Evolutionary conservation across 352 stramenopile genomes (phyloP).

Genomic region (Saprolegnia diclina): DNA sequence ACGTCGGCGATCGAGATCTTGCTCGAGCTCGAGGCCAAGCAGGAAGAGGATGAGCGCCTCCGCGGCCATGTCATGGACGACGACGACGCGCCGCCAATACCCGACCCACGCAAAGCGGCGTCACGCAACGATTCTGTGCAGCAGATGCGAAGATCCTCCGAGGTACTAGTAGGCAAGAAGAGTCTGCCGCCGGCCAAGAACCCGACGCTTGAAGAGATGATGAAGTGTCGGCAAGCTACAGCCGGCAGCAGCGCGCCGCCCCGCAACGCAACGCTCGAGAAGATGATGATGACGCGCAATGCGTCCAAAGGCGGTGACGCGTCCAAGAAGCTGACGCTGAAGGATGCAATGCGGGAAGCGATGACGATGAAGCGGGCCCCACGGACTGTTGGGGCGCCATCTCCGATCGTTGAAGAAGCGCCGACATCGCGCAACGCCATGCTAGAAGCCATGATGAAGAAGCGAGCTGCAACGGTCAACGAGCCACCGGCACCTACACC

Average conservation of each 20-base stretch:
- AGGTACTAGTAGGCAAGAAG: constrained; percentile 9
- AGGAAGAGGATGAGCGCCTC: constrained; percentile 19
- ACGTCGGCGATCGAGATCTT: constrained; percentile 27
- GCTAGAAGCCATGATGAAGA: constrained; percentile 7
- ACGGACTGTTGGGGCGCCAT: neutral
- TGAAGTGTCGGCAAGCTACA: neutral
- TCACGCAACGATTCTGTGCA: neutral
- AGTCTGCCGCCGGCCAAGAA: neutral
- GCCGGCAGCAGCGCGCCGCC: neutral
- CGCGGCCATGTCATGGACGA: neutral
- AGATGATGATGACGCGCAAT: constrained; percentile 9
- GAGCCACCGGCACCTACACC: neutral
- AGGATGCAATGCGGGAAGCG: constrained; percentile 19
- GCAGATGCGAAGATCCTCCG: neutral
- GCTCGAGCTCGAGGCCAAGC: constrained; percentile 19
- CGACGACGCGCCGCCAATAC: neutral
- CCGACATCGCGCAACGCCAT: constrained; percentile 9
- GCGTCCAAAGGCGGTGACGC: neutral
- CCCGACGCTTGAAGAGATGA: constrained; percentile 10
- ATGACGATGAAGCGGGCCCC: constrained; percentile 2
- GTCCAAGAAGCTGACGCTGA: neutral
- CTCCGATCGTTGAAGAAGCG: neutral
- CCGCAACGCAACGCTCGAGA: constrained; percentile 3
- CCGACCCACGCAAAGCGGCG: neutral
- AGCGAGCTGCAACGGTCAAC: no score